phyloP scores from a whole-genome alignment of 2,329 filamentous ascomycete species.

The Cadophora malorum region DNA sequence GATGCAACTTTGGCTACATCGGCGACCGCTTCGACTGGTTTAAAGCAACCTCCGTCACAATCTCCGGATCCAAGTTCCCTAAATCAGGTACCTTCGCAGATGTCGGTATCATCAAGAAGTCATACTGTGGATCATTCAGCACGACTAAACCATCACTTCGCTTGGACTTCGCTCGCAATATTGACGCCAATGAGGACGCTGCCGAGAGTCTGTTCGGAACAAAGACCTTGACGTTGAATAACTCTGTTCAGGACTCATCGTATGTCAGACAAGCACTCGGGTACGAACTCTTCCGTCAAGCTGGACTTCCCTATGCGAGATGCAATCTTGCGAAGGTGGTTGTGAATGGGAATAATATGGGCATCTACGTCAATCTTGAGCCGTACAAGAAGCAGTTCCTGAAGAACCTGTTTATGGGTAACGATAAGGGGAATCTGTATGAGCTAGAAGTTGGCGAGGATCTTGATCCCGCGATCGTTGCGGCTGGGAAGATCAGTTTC shows the following conservation, averaged over 20 bases:
- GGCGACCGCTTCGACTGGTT: constrained; percentile 22
- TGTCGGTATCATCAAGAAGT: constrained; percentile 21
- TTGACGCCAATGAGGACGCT: constrained; percentile 7
- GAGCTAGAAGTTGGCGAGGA: constrained; percentile 18
- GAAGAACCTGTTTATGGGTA: constrained; percentile 14
- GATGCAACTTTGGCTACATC: constrained; percentile 17
- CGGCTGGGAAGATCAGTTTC: constrained; percentile 20
- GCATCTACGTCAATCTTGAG: constrained; percentile 17
- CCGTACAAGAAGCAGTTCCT: constrained; percentile 22
- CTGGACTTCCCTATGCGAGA: constrained; percentile 8
- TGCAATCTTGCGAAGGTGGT: constrained; percentile 12
- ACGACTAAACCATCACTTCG: constrained; percentile 19
- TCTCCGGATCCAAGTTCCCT: constrained; percentile 13
- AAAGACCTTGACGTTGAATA: constrained; percentile 19
- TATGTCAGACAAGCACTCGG: constrained; percentile 12
- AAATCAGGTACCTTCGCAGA: not conserved
- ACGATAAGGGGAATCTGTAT: constrained; percentile 18
- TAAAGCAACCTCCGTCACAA: constrained; percentile 18
- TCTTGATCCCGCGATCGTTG: constrained; percentile 12
- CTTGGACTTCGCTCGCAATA: constrained; percentile 15
- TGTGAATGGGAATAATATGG: constrained; percentile 16
- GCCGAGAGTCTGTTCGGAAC: constrained; percentile 17
- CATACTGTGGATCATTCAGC: constrained; percentile 21
- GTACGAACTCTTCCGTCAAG: constrained; percentile 17
- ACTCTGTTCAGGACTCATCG: constrained; percentile 10